Percentiles rank a stretch among this genome's conserved stretches.
Evolutionary conservation across 2,329 filamentous ascomycete species (phyloP).

Genomic region (Penicillium sp.): DNA sequence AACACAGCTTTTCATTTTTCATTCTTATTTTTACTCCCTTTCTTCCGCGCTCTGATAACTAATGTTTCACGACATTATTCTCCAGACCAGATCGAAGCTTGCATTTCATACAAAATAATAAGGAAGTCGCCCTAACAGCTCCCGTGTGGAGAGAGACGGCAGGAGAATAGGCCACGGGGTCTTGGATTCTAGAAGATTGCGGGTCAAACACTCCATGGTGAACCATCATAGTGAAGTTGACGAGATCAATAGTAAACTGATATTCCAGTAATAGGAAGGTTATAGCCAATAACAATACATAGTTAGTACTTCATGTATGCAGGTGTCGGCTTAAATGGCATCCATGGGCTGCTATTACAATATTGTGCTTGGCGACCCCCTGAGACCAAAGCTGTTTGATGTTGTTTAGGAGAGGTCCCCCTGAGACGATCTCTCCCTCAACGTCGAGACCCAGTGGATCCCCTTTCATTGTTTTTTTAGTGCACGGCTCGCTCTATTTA

Average conservation of each 20-base stretch:
- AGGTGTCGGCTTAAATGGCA: not conserved
- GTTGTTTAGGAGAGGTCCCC: not conserved
- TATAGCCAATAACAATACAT: constrained; percentile 3
- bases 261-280: not conserved
- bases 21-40: too few relatives aligned
- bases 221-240: not conserved
- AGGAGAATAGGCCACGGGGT: not conserved
- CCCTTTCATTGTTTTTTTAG: constrained; percentile 5
- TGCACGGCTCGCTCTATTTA: constrained; percentile 18
- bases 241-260: not conserved
- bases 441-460: constrained; percentile 1
- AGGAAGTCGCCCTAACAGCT: constrained; percentile 1
- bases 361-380: constrained; percentile 15
- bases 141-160: constrained; percentile 10
- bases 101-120: too few relatives aligned
- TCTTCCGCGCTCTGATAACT: too few relatives aligned
- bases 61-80: not conserved
- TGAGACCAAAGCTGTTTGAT: constrained; percentile 5
- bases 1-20: too few relatives aligned
- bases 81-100: not conserved
- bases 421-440: constrained; percentile 12
- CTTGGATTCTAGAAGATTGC: constrained; percentile 11
- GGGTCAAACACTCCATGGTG: constrained; percentile 5
- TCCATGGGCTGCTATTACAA: not conserved
- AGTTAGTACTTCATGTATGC: not conserved